These are phyloP conservation scores for Thelephora terrestris DNA, from an alignment of 1,284 basidiomycete species.

Conservation along the genomic window DNA sequence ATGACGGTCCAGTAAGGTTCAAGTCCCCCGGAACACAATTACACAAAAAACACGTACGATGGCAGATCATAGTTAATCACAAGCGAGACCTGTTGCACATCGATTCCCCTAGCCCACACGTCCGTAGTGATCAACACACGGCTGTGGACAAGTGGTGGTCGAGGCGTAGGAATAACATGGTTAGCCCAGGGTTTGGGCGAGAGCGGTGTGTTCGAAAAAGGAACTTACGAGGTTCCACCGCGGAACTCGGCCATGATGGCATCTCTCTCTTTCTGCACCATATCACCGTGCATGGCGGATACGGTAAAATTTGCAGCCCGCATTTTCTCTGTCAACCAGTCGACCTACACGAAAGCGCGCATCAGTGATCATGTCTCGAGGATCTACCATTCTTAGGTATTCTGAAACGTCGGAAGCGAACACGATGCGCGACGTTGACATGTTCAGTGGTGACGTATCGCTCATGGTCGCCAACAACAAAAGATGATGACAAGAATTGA, in stretches of 20 bases:
- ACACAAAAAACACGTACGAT: slow-evolving; percentile 43
- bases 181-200: slow-evolving; percentile 1
- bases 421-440: too few species aligned
- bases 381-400: too few species aligned
- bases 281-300: slow-evolving; percentile 96
- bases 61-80: slow-evolving; percentile 98
- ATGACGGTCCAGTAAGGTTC: not conserved
- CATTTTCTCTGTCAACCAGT: slow-evolving; percentile 99
- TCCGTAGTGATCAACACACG: slow-evolving; percentile 96
- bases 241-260: slow-evolving; percentile 99
- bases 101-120: slow-evolving; percentile 98
- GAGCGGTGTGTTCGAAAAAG: not conserved
- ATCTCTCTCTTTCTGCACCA: slow-evolving; percentile 98
- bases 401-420: too few species aligned
- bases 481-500: too few species aligned
- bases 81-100: slow-evolving; percentile 96
- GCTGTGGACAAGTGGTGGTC: slow-evolving; percentile 27
- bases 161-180: too few species aligned
- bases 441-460: too few species aligned
- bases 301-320: slow-evolving; percentile 94
- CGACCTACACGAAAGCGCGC: slow-evolving; percentile 48
- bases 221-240: slow-evolving; percentile 76
- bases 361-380: too few species aligned
- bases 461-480: too few species aligned
- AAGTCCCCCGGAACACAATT: not conserved